Percentiles rank a stretch among this genome's conserved stretches.
These are phyloP conservation scores for Blattamonas nauphoetae DNA, from an alignment of 78 protist genomes.

Conservation along the genomic window DNA sequence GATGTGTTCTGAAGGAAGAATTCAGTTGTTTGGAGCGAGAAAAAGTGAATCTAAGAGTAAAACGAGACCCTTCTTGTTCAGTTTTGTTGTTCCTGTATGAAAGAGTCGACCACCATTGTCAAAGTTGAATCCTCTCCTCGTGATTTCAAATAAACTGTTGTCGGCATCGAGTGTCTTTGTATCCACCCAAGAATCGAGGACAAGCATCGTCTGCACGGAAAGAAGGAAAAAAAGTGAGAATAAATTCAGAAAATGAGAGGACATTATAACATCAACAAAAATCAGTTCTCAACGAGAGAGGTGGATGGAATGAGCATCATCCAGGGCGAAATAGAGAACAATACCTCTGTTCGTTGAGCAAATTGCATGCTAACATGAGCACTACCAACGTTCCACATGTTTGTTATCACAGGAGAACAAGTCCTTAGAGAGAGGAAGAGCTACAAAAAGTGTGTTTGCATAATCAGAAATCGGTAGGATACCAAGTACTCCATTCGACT, in stretches of 20 bases:
- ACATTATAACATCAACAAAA: no score
- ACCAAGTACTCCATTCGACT: background rate
- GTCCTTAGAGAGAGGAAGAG: background rate
- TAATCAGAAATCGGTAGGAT: background rate
- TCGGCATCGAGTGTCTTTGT: background rate
- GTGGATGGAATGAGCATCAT: no score
- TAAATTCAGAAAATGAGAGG: background rate
- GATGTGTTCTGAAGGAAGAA: background rate
- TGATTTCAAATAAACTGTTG: conserved; percentile 6
- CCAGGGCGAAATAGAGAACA: background rate
- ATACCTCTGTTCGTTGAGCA: background rate
- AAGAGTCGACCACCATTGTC: background rate
- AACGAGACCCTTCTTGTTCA: background rate
- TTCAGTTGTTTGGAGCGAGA: background rate
- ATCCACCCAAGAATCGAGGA: conserved; percentile 30
- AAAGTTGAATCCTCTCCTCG: conserved; percentile 5
- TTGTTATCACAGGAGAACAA: background rate
- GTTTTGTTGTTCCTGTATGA: background rate
- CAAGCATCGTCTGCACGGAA: background rate
- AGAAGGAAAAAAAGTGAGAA: background rate
- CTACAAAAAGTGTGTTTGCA: background rate
- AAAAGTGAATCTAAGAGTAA: background rate
- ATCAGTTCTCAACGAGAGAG: no score
- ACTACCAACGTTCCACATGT: conserved; percentile 1
- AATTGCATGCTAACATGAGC: background rate